Evolutionary conservation across 805 yeast species (phyloP), one percentile per base, ranked within the genome.

Genomic region (Saccharomycodes ludwigii): DNA sequence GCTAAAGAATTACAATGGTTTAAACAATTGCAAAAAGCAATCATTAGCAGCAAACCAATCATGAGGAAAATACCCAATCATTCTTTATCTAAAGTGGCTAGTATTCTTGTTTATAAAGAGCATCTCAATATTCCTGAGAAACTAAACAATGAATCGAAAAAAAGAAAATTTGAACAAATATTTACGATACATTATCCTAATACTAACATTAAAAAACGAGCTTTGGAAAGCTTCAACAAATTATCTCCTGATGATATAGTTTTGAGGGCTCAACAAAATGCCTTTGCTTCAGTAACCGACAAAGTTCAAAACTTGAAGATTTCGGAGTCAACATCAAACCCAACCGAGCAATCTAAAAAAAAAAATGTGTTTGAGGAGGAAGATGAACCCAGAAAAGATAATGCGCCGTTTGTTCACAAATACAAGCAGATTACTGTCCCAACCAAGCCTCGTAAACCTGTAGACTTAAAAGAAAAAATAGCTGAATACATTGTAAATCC

Each of bases 161-260:
- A 47, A 37, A 48, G 49, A 33, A 47, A 47, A 30, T 38, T 48
- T 31, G 36, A 44, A n/a, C 42, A 46, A 11, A 21, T 59, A 11
- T 51, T 44, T 31, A 34, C 56, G 10, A 47, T 57, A 9, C 56
- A 41, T 38, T 50, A 39, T 31, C 60, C 60, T n/a, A 43, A 47
- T 47, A 60, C 73, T 65, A 65, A 65, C 66, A 42, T 61, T 45
- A 62, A 60, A 28, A 46, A 51, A 21, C 43, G 47, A 34, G 54
- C 68, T 3, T 60, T 64, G 29, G 46, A 62, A 27, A 77, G 73
- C 41, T 83, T 83, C 42, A 50, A 55, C 9, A 61, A 65, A 39
- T 85, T 85, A 11, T 79, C 94, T 42, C 95, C 95, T 4, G 96
- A 86, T 56, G 95, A 84, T 46, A 52, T 63, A 30, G 65, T 79